Evolutionary conservation across 495 filamentous ascomycete genomes (phyloP), one percentile per base, ranked within the genome.

Genomic region (Penicillium ochrochloron): DNA sequence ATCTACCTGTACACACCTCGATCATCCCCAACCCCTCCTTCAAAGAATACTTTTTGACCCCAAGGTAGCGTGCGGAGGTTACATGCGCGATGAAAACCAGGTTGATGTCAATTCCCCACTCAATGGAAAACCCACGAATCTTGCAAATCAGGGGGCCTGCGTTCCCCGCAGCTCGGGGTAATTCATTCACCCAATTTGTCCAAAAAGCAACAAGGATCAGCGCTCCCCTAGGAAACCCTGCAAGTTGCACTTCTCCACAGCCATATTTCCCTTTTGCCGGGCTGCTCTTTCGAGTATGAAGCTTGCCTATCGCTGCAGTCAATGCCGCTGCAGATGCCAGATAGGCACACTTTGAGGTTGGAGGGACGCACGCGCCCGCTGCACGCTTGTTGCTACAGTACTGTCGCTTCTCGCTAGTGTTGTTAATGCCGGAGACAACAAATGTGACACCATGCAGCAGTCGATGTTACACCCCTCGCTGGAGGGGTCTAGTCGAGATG

Each of bases 91-190:
- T 21, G 57, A 60, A 5, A 6, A 52, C 25, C 8, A 25, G n/a
- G 48, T 52, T 11, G 27, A 52, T 52, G 48, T 12, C 48, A 27
- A 31, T 52, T 29, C 48, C 48, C 48, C 48, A 52, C 48, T 42
- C 50, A 33, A 62, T 59, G 41, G 21, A 23, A 35, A 52, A 17
- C 46, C 56, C 51, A 69, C 60, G 54, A 63, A 57, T 68, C 44
- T 37, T 37, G 12, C 31, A 53, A 19, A 21, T 27, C 54, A 8
- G 48, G 33, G 29, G 56, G 42, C 27, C 44, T 19, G 48, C 35
- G 27, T 69, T 66, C 69, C 69, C 69, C 69, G 69, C 69, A 70
- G 51, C 61, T 55, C 60, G 63, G 61, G 57, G 42, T 54, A 55
- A 51, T 64, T 48, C 14, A 63, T 44, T 54, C 25, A 48, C 60